A percentile compares a stretch with the other conserved stretches of the same genome.
Conservation (phyloP, 768 basidiomycete species). For the Mycena alexandri region DNA sequence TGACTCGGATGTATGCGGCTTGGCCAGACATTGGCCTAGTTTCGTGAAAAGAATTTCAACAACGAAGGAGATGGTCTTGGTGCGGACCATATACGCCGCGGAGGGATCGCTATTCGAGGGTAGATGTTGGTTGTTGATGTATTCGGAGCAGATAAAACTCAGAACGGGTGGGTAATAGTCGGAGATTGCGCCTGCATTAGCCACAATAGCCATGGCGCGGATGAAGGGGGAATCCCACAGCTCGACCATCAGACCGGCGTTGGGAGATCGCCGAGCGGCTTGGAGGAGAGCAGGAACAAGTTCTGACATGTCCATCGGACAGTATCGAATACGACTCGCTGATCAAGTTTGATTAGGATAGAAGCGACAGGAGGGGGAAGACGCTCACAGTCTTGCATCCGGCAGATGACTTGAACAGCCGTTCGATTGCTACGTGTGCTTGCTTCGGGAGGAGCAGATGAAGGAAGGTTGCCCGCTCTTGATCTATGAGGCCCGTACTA, state of each 20-base stretch:
- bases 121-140: constrained; percentile 24
- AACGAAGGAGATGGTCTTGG: constrained; percentile 25
- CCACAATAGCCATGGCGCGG: constrained; percentile 27
- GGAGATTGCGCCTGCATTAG: constrained; percentile 19
- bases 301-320: constrained; percentile 17
- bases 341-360: neutral
- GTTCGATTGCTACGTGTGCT: constrained; percentile 33
- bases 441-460: constrained; percentile 35
- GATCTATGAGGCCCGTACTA: constrained; percentile 12
- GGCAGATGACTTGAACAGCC: constrained; percentile 24
- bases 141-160: constrained; percentile 30
- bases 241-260: neutral
- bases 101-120: constrained; percentile 32
- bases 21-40: constrained; percentile 1
- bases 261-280: constrained; percentile 12
- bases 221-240: constrained; percentile 29
- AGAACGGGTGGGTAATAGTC: constrained; percentile 15
- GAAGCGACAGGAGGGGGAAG: neutral
- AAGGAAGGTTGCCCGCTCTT: constrained; percentile 26
- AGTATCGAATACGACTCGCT: constrained; percentile 32
- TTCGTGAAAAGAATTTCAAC: constrained; percentile 29
- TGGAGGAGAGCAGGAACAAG: constrained; percentile 29
- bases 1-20: neutral
- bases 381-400: constrained; percentile 25
- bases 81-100: constrained; percentile 20